Conservation (phyloP, 441 rosid genomes). For the Codiaeum variegatum region DNA sequence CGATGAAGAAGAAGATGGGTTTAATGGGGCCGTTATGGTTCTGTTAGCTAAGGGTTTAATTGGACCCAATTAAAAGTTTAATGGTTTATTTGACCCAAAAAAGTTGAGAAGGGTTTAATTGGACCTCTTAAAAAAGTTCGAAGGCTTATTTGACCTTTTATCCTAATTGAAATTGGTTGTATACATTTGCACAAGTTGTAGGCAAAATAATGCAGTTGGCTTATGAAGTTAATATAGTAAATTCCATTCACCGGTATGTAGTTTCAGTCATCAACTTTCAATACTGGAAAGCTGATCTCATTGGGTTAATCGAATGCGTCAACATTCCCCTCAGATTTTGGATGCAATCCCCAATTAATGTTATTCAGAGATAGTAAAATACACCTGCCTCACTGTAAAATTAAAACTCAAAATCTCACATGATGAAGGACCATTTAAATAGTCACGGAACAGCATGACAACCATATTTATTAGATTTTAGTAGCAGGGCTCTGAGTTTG, state of each 20-base stretch:
- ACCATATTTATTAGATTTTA: background rate
- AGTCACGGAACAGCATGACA: background rate
- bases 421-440: background rate
- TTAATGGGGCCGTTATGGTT: no score
- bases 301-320: background rate
- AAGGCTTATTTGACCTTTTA: no score
- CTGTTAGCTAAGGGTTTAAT: no score
- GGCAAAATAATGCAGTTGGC: background rate
- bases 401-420: background rate
- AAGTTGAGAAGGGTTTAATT: no score
- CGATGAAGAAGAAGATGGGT: no score
- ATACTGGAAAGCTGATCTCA: background rate
- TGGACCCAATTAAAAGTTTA: no score
- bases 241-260: background rate
- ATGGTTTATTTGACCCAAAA: no score
- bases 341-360: background rate
- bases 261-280: background rate
- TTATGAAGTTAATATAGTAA: background rate
- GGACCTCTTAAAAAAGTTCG: no score
- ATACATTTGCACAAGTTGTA: conserved; percentile 3
- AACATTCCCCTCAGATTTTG: background rate
- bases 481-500: background rate
- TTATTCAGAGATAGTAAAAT: background rate
- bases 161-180: background rate
- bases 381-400: background rate